Evolutionary conservation across 257 asterid species (phyloP), one percentile per base, ranked within the genome.

Genomic region (Coffea eugenioides): DNA sequence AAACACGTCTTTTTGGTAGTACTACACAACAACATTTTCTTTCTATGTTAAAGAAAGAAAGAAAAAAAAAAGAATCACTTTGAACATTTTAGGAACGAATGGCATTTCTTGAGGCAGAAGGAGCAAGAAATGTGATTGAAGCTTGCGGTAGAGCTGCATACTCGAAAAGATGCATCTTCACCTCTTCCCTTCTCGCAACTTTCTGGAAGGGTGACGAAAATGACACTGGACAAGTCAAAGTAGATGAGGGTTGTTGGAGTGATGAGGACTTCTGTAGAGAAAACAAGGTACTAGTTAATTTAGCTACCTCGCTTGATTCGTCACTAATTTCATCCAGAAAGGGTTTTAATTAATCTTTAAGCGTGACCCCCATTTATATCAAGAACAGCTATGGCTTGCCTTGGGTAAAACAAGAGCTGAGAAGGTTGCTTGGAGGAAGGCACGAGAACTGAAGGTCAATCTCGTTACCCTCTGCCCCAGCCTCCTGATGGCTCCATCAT

Each of bases 381-480:
- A 74, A 74, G 14, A 49, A 27, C 83, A 85, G 88, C 84, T 85
- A 25, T 85, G 88, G 88, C 80, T 85, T 79, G 88, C 85, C 65
- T 74, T 85, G 78, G 88, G 82, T 14, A 85, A 85, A 73, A 85
- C 88, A 43, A 48, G 81, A 71, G 82, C 88, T 57, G 88, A 85
- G 76, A 82, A 79, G 51, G 78, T 48, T 56, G 88, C 88, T 43
- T 85, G 88, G 85, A 67, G 74, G 49, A 85, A 62, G 64, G 74
- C 88, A 82, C 73, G 56, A 72, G 84, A 85, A 70, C 41, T 79
- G 57, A 82, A 79, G 57, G 88, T 85, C 41, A 85, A 85, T 57
- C 88, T 85, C 56, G 84, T 82, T 9, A 72, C 80, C 5, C 34
- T 85, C 66, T 85, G 88, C 74, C 86, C 88, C 23, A 80, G 77